phyloP scores from a whole-genome alignment of 148 eudicot species.

The Rhododendron molle region DNA sequence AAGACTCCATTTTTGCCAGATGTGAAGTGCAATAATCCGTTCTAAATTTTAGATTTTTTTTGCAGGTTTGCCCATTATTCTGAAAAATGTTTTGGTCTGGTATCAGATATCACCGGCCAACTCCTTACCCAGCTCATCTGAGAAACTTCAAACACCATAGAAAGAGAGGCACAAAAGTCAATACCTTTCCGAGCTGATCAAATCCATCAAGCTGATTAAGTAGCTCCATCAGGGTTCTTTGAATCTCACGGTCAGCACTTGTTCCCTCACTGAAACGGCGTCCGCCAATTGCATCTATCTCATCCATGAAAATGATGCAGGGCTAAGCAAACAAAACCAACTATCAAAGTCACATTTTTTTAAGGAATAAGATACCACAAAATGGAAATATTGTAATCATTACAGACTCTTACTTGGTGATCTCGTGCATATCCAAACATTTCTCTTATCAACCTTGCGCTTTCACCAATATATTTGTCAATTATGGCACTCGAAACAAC shows the following conservation, averaged over 20 bases:
- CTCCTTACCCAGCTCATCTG: slow-evolving; percentile 40
- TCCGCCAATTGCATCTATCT: slow-evolving; percentile 96
- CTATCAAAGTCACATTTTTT: neutral
- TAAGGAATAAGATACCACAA: slow-evolving; percentile 13
- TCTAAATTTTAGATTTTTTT: slow-evolving; percentile 21
- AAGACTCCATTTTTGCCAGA: neutral
- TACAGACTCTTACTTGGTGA: slow-evolving; percentile 59
- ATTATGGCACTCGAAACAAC: slow-evolving; percentile 98
- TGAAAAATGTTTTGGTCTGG: slow-evolving; percentile 48
- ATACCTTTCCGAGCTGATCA: slow-evolving; percentile 93
- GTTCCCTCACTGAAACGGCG: slow-evolving; percentile 97
- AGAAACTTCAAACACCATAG: slow-evolving; percentile 4
- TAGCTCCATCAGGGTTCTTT: slow-evolving; percentile 95
- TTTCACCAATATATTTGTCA: slow-evolving; percentile 97
- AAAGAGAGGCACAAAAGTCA: slow-evolving; percentile 43
- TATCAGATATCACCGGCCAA: slow-evolving; percentile 34
- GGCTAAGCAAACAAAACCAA: slow-evolving; percentile 43
- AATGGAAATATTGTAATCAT: neutral
- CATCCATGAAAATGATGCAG: slow-evolving; percentile 98
- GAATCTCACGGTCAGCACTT: slow-evolving; percentile 98
- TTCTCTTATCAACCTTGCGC: slow-evolving; percentile 95
- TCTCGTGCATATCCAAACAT: slow-evolving; percentile 96
- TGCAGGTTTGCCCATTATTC: slow-evolving; percentile 36
- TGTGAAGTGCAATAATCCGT: neutral
- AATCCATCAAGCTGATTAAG: slow-evolving; percentile 93